phyloP scores from a whole-genome alignment of 257 asterid species.

The Nicotiana benthamiana region DNA sequence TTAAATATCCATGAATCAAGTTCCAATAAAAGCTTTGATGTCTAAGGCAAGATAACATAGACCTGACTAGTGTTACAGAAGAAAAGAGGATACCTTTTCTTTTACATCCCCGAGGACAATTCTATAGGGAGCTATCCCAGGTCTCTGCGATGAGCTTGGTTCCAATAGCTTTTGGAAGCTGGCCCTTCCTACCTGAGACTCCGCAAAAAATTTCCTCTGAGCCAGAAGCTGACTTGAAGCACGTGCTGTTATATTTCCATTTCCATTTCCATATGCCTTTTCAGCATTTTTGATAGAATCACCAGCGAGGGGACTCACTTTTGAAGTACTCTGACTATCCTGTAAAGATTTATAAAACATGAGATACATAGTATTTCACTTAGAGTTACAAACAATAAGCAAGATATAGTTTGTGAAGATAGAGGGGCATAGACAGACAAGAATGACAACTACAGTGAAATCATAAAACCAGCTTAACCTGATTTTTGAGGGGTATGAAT shows the following conservation, averaged over 20 bases:
- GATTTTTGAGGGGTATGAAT: slow-evolving; percentile 45
- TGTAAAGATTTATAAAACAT: slow-evolving; percentile 17
- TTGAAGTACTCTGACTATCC: slow-evolving; percentile 43
- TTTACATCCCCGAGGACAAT: slow-evolving; percentile 81
- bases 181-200: slow-evolving; percentile 78
- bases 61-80: not conserved
- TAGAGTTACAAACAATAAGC: not conserved
- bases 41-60: slow-evolving; percentile 2
- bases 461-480: slow-evolving; percentile 36
- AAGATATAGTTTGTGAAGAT: not conserved
- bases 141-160: slow-evolving; percentile 75
- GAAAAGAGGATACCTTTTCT: slow-evolving; percentile 54
- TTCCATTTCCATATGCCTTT: slow-evolving; percentile 36
- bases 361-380: not conserved
- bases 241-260: slow-evolving; percentile 34
- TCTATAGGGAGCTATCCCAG: slow-evolving; percentile 94
- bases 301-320: slow-evolving; percentile 18
- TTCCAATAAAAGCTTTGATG: not conserved
- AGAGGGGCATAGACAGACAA: not conserved
- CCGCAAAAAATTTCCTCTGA: slow-evolving; percentile 75
- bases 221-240: slow-evolving; percentile 48
- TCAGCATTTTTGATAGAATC: slow-evolving; percentile 25
- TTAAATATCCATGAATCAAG: not conserved
- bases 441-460: not conserved
- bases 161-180: slow-evolving; percentile 87